Base-by-base conservation (phyloP, 139 green algal species). In the Tetradesmus obliquus region DNA sequence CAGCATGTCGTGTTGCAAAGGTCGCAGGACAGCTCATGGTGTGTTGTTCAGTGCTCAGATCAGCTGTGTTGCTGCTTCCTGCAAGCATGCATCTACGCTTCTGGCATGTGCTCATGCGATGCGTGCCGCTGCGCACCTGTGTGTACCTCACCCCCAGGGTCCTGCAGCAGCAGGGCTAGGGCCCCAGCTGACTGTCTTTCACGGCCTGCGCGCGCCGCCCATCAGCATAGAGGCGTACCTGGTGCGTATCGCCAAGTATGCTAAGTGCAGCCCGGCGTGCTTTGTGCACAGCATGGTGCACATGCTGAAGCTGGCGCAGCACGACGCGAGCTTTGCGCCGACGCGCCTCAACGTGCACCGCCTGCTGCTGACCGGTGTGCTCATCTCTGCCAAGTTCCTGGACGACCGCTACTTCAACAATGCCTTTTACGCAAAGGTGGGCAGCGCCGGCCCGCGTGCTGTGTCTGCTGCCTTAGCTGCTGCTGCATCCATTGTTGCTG, bases 371-470 rank as follows among this genome's bases (percentile, higher is more conserved):
- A 95, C 93, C 32, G 93, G 93, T 69, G 74, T 95, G n/a, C 87
- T 98, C 88, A 83, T 97, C 12, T 96, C 97, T 51, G 95, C 94
- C 72, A 98, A 98, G 94, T 96, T 98, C 54, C 91, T 95, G 57
- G 96, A 98, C 88, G 96, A 98, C 91, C 93, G 95, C 86, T 95
- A 95, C 82, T 98, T 95, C 94, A 97, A 96, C 88, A 98, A 98
- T 91, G 83, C 91, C 12, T 97, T 97, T 91, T 98, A 97, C 87
- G 96, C 95, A 72, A 94, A 95, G 87, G 94, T 97, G 19, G 24
- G 76, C 24, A 76, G 24, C 76, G n/a, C 53, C 76, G 76, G 76
- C 76, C 24, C 22, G 24, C 58, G 86, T 45, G 69, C 55, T 90
- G 55, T 24, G 45, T 85, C 80, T 62, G 74, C 74, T 54, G 74